Conservation (phyloP, 169 alveolate genomes). For the Besnoitia besnoiti region DNA sequence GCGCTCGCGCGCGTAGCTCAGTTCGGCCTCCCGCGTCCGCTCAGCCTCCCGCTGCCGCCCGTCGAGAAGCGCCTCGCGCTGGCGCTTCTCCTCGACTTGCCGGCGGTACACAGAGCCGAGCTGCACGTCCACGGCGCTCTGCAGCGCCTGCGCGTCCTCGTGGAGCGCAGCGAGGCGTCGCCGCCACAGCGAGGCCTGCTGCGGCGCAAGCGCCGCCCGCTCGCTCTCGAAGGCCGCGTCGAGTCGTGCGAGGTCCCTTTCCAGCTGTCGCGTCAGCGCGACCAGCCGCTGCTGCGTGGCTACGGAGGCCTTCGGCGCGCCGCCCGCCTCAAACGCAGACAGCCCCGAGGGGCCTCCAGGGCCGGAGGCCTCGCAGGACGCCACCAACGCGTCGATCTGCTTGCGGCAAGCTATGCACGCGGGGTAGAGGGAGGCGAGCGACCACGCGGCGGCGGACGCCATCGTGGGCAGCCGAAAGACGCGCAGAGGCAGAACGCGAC, state of each 20-base stretch:
- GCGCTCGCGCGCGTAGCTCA: conserved; percentile 57
- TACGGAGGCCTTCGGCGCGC: not conserved
- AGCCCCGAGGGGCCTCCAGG: not conserved
- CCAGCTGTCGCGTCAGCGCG: conserved; percentile 20
- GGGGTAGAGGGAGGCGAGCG: conserved; percentile 1
- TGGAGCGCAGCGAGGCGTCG: conserved; percentile 5
- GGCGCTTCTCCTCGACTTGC: not conserved
- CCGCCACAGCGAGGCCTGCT: conserved; percentile 22
- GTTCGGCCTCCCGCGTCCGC: conserved; percentile 23
- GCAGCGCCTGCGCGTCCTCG: not conserved
- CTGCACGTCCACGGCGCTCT: conserved; percentile 20
- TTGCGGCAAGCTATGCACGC: not conserved
- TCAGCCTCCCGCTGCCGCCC: not conserved
- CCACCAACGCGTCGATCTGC: conserved; percentile 8
- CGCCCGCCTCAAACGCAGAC: not conserved
- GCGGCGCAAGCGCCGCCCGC: not conserved
- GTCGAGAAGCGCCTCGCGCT: conserved; percentile 6
- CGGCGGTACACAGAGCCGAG: not conserved
- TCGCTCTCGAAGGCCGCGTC: not conserved
- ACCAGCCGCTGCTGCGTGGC: conserved; percentile 35
- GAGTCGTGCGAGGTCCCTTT: not conserved
- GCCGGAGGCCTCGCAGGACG: not conserved
- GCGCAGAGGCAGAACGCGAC: not conserved
- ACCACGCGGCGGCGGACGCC: not conserved
- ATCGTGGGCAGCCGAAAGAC: not conserved